Evolutionary conservation across 2,329 filamentous ascomycete species (phyloP), one percentile per base, ranked within the genome.

Genomic region (Neonectria sp.): DNA sequence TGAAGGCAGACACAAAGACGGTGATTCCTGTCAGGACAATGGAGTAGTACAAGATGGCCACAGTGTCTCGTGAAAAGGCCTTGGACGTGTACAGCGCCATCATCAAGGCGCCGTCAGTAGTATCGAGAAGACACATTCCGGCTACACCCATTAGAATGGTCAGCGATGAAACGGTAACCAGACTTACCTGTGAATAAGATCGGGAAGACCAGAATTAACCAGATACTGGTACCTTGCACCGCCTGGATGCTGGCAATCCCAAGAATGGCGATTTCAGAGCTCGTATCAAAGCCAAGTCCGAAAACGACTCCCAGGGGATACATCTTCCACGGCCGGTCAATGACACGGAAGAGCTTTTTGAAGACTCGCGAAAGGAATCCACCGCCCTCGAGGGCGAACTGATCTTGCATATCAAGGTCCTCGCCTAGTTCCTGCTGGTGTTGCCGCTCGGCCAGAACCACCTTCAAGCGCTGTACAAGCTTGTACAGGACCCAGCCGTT

Each of bases 41-140:
- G 13, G 94, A 97, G 82, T 98, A 98, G 82, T 98, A 98, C 1
- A 97, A 83, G 53, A 98, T 95, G 0, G 95, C 95, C n/a, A 98
- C 90, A 1, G 88, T 88, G 76, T 98, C 95, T 64, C 92, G 86
- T 0, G 93, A 91, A 53, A 97, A 91, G 33, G 92, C 85, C 68
- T 89, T 93, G 45, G 92, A 93, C 0, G 95, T 95, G 81, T 99
- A 98, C 1, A 98, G 85, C 1, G 92, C 91, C 89, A 97, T 95
- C 95, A 98, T 98, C 24, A 98, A 86, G 1, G 95, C 95, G 27
- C 95, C 95, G 75, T 98, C 96, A 0, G 91, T 92, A 0, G 95
- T 98, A 80, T 98, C 96, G 6, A 98, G 85, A 25, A 98, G 86
- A 79, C 95, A 98, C 96, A 99, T 98, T 65, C 94, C 96, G 1